Conservation (phyloP, 495 filamentous ascomycete genomes). For the Lasiosphaeris hirsuta region DNA sequence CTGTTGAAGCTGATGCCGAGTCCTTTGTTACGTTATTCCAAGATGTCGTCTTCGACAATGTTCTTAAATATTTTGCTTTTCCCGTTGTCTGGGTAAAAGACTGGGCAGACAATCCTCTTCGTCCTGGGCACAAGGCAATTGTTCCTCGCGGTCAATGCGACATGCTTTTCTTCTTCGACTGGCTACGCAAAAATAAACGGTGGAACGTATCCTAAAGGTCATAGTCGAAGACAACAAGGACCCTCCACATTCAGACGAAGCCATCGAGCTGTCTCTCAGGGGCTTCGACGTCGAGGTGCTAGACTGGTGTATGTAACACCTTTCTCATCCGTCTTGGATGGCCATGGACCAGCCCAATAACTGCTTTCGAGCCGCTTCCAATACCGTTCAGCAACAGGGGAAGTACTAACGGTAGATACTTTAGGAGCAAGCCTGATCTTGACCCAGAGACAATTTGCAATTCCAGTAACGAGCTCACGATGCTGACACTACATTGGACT, state of each 20-base stretch:
- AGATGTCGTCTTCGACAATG: not conserved
- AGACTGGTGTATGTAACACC: no score
- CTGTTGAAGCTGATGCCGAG: not conserved
- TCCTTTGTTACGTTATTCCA: not conserved
- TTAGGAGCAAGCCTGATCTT: not conserved
- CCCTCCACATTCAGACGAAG: not conserved
- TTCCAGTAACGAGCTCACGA: not conserved
- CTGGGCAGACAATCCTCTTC: not conserved
- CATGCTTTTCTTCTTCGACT: constrained; percentile 1
- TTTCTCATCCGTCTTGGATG: no score
- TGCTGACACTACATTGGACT: not conserved
- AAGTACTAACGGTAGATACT: no score
- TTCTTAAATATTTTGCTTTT: not conserved
- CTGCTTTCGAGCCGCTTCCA: no score
- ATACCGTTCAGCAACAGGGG: no score
- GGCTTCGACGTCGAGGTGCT: not conserved
- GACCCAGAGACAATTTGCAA: not conserved
- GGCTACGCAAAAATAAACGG: not conserved
- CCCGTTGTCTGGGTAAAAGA: not conserved
- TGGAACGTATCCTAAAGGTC: not conserved
- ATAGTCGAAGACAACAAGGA: not conserved
- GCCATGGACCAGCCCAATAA: no score
- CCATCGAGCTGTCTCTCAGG: not conserved
- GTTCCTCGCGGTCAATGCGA: not conserved
- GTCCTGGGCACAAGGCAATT: not conserved